Percentiles rank a stretch among this genome's conserved stretches.
Evolutionary conservation across 495 filamentous ascomycete species (phyloP).

Genomic region (Clohesyomyces aquaticus): DNA sequence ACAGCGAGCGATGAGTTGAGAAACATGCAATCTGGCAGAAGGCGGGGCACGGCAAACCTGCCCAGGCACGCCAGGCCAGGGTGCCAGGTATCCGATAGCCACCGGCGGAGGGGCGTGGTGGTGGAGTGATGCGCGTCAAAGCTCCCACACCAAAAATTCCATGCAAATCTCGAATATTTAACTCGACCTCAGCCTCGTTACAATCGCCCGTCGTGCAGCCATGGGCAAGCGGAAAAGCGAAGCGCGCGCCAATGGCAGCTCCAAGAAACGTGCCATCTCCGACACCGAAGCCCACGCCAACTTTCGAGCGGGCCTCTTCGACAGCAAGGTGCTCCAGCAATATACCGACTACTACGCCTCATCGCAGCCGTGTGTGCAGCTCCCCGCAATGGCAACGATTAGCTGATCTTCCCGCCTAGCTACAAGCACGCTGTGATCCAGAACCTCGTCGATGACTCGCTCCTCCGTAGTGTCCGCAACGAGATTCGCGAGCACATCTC

Average conservation of each 20-base stretch:
- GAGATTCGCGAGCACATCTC: slow-evolving; percentile 87
- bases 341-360: slow-evolving; percentile 37
- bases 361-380: slow-evolving; percentile 34
- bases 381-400: background rate
- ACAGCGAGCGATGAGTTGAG: too few species aligned
- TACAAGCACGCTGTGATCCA: slow-evolving; percentile 93
- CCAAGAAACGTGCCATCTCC: slow-evolving; percentile 59
- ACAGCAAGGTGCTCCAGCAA: slow-evolving; percentile 24
- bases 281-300: slow-evolving; percentile 51
- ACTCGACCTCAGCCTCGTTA: slow-evolving; percentile 4
- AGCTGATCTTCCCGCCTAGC: slow-evolving; percentile 38
- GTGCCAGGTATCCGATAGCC: background rate
- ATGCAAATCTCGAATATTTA: slow-evolving; percentile 11
- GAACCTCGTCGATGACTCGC: slow-evolving; percentile 71
- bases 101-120: background rate
- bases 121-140: background rate
- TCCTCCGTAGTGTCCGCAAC: slow-evolving; percentile 82
- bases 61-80: too few species aligned
- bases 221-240: slow-evolving; percentile 63
- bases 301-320: slow-evolving; percentile 62
- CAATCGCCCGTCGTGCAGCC: background rate
- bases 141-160: slow-evolving; percentile 29
- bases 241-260: slow-evolving; percentile 50
- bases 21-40: background rate
- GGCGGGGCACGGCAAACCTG: too few species aligned